Evolutionary conservation across 179 eudicot species (phyloP), one percentile per base, ranked within the genome.

Genomic region (Nepenthes alata): DNA sequence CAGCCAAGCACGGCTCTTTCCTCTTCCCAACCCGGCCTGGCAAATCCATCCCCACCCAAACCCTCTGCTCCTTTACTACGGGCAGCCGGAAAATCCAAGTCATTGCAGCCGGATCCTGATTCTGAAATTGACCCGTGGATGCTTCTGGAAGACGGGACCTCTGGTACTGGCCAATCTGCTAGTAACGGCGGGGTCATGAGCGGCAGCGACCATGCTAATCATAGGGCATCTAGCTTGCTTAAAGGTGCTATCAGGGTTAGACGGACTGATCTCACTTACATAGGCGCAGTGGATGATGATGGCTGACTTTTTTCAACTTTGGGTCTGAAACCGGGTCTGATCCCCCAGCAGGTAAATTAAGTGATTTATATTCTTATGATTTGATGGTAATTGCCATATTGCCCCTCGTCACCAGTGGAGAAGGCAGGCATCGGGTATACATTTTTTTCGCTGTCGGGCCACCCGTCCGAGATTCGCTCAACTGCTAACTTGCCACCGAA

Each of bases 221-320:
- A 83, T 38, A 86, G 67, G 75, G 98, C 96, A 5, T 81, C 89
- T 37, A 83, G 79, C 69, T 89, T 81, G 95, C 85, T 93, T 48
- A 89, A 85, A 72, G 98, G 98, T 47, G 79, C 95, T 11, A 81
- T 89, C 52, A 84, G 98, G 72, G 82, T 93, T 66, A 93, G 98
- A 64, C 81, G 96, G 70, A 81, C 81, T 16, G 95, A 93, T 67
- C 95, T 93, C 63, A 73, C 88, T 8, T 93, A 86, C 65, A 80
- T 86, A 57, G 98, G 98, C 37, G 73, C 88, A 16, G 80, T 85
- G 60, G 98, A 89, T 59, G 98, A 89, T 15, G 96, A 89, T 69
- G 89, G 88, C 73, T 93, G 78, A 93, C 78, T 36, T 35, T 37
- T 39, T 38, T 37, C 56, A 15, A 69, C 35, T 60, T 25, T 11